Conservation (phyloP, 805 yeast species). For the Candida khao-thaluensis region DNA sequence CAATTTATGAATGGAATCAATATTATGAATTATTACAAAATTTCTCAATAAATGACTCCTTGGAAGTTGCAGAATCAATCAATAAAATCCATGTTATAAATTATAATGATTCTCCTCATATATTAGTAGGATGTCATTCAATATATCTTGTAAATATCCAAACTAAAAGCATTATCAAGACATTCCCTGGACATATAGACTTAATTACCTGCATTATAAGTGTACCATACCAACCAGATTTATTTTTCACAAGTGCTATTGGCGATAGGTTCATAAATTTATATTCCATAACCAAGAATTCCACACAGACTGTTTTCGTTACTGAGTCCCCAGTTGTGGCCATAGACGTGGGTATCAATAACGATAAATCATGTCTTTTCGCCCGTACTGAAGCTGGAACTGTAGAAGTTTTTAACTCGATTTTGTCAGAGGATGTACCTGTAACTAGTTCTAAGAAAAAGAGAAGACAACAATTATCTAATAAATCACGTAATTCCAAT, state of each 20-base stretch:
- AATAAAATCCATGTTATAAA: constrained; percentile 29
- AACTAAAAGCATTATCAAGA: constrained; percentile 40
- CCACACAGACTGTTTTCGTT: constrained; percentile 60
- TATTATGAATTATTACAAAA: constrained; percentile 39
- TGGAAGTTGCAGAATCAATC: constrained; percentile 34
- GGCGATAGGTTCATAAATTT: constrained; percentile 82
- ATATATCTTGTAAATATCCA: constrained; percentile 51
- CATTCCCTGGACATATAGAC: constrained; percentile 76
- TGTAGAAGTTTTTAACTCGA: constrained; percentile 68
- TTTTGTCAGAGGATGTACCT: constrained; percentile 36
- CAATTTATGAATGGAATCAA: constrained; percentile 62
- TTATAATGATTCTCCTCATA: constrained; percentile 36
- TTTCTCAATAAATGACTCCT: constrained; percentile 40
- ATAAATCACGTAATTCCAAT: constrained; percentile 51
- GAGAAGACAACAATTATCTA: constrained; percentile 45
- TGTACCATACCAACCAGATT: constrained; percentile 34
- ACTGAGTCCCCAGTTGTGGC: constrained; percentile 60
- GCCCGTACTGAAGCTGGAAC: constrained; percentile 74
- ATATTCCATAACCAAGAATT: constrained; percentile 47
- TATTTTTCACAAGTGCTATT: constrained; percentile 67
- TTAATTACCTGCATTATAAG: constrained; percentile 55
- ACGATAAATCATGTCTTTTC: constrained; percentile 38
- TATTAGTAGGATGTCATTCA: constrained; percentile 67
- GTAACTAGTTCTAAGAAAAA: constrained; percentile 31
- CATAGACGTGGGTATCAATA: constrained; percentile 38